Base-by-base conservation (phyloP, 1,284 basidiomycete genomes). In the Cronartium quercuum region DNA sequence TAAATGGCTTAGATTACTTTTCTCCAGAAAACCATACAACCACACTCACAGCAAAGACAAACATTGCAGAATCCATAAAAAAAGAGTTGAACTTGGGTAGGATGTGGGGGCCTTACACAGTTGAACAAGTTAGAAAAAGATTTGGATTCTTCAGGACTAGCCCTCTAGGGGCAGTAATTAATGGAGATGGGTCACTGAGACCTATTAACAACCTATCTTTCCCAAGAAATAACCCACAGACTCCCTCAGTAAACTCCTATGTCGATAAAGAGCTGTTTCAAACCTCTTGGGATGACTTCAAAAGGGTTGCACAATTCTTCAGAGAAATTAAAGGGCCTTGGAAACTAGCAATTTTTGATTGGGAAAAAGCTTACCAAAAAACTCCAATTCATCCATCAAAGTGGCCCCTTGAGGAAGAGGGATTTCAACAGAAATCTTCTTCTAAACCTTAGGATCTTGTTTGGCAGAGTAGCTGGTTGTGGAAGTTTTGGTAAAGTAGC, bases 141-240 rank as follows among this genome's bases (percentile, higher is more conserved):
- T 51, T 66, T 10, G 65, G 40, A 12, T 66, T 66, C n/a, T 66
- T 66, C 21, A 1, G 65, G 42, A 44, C 41, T 12, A 66, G n/a
- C n/a, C 65, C 65, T 51, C n/a, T 47, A 42, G 40, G 64, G 1
- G 64, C 64, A 24, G 64, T 66, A 6, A 24, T 66, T 2, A 66
- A 66, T 24, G 41, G 65, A 4, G 65, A 66, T 44, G 65, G 65
- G 12, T 34, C 42, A 3, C 35, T 66, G 24, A 6, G 65, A 47
- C 65, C 65, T 3, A 66, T 66, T 1, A 66, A 42, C 35, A 47
- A 66, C 18, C n/a, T 66, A n/a, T 66, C 65, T 13, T 66, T 24
- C 18, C 65, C 65, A 4, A 44, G 35, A 47, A 44, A 66, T 35
- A 15, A 66, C 40, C 65, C 42, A 24, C 3, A 24, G 2, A 44